Evolutionary conservation across 257 asterid genomes (phyloP).

Genomic region (Nicotiana tomentosiformis): DNA sequence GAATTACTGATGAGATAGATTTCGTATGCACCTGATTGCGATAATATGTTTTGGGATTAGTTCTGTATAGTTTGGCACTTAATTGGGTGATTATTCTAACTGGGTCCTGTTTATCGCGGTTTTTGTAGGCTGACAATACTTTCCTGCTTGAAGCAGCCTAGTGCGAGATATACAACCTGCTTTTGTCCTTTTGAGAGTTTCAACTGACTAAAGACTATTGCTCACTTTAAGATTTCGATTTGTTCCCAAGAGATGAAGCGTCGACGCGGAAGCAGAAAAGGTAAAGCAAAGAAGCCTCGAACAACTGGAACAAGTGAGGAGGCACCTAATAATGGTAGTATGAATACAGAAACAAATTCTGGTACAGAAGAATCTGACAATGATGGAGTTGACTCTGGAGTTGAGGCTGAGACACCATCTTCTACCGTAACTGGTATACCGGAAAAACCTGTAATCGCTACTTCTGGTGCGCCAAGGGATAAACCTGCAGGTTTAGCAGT

Average conservation of each 20-base stretch:
- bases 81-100: neutral
- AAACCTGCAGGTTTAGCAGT: slow-evolving; percentile 51
- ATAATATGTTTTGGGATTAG: neutral
- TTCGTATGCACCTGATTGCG: neutral
- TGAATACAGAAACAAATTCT: slow-evolving; percentile 47
- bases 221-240: neutral
- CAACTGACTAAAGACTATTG: neutral
- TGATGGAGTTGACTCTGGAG: slow-evolving; percentile 63
- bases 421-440: slow-evolving; percentile 33
- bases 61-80: neutral
- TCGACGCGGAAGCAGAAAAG: slow-evolving; percentile 66
- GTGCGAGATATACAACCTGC: neutral
- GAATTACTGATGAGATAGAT: neutral
- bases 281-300: slow-evolving; percentile 59
- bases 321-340: slow-evolving; percentile 37
- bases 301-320: slow-evolving; percentile 39
- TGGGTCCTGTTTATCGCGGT: neutral
- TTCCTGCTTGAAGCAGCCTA: neutral
- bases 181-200: neutral
- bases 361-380: slow-evolving; percentile 54
- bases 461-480: slow-evolving; percentile 31
- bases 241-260: slow-evolving; percentile 51
- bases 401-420: slow-evolving; percentile 58
- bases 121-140: neutral
- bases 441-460: slow-evolving; percentile 30